These are phyloP conservation scores for Diplodia sapinea DNA, from an alignment of 2,329 filamentous ascomycete genomes.

Conservation along the genomic window DNA sequence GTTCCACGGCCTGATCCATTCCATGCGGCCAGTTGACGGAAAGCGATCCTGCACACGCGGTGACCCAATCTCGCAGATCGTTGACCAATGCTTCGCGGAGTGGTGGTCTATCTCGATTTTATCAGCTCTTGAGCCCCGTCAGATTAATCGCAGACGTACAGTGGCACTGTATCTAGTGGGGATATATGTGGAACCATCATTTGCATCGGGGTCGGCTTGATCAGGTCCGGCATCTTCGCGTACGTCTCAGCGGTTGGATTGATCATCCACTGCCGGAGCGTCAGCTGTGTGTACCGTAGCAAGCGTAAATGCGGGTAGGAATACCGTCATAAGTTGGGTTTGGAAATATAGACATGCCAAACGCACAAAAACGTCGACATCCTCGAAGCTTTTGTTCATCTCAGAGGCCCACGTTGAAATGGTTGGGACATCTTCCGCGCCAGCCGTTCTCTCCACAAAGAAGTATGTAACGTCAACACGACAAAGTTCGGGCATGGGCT, in stretches of 20 bases:
- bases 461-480: constrained; percentile 24
- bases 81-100: constrained; percentile 27
- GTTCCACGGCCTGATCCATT: constrained; percentile 14
- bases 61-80: constrained; percentile 26
- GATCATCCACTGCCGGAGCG: constrained; percentile 26
- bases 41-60: constrained; percentile 19
- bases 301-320: not conserved
- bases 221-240: constrained; percentile 26
- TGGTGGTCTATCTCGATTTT: constrained; percentile 1
- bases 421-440: constrained; percentile 1
- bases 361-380: constrained; percentile 29
- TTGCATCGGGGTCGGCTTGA: constrained; percentile 28
- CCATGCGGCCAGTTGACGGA: constrained; percentile 28
- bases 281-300: constrained; percentile 4
- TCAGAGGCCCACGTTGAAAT: constrained; percentile 25
- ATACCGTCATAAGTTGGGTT: constrained; percentile 27
- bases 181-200: constrained; percentile 30
- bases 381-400: constrained; percentile 29
- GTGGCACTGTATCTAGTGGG: constrained; percentile 23
- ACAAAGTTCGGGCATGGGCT: constrained; percentile 1
- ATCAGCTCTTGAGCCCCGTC: not conserved
- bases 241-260: constrained; percentile 30
- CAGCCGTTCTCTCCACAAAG: not conserved
- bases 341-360: constrained; percentile 28
- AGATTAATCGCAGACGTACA: constrained; percentile 1